These are phyloP conservation scores for Euphorbia celastroides DNA, from an alignment of 441 rosid species.

Conservation along the genomic window DNA sequence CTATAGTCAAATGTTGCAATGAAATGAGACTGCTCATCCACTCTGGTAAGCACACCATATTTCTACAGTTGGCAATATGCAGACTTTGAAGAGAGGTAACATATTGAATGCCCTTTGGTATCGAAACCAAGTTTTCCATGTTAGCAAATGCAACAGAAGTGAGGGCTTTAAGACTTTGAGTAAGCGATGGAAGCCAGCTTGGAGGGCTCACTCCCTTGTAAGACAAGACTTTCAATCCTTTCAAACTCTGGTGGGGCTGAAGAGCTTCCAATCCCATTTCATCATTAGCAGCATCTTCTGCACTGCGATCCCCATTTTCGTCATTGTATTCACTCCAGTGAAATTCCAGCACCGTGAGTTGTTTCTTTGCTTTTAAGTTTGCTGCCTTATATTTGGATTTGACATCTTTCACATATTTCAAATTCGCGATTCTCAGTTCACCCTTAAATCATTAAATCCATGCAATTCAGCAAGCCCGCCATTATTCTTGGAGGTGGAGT, in stretches of 20 bases:
- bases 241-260: neutral
- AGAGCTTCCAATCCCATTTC: slow-evolving; percentile 1
- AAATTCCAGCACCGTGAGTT: neutral
- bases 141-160: neutral
- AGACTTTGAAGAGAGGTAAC: neutral
- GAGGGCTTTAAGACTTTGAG: neutral
- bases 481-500: neutral
- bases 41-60: neutral
- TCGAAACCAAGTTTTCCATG: neutral
- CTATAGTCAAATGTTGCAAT: neutral
- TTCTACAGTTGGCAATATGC: neutral
- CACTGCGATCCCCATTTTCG: neutral
- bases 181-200: slow-evolving; percentile 14
- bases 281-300: neutral
- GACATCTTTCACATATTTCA: neutral
- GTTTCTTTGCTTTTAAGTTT: neutral
- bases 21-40: neutral
- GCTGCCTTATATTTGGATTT: neutral
- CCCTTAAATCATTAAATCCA: slow-evolving; percentile 17
- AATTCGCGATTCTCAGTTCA: neutral
- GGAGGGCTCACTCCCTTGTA: slow-evolving; percentile 18
- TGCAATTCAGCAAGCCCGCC: slow-evolving; percentile 19
- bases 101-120: neutral
- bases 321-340: neutral
- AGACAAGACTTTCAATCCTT: neutral